Evolutionary conservation across 2,329 filamentous ascomycete genomes (phyloP).

Genomic region (Balansia obtecta): DNA sequence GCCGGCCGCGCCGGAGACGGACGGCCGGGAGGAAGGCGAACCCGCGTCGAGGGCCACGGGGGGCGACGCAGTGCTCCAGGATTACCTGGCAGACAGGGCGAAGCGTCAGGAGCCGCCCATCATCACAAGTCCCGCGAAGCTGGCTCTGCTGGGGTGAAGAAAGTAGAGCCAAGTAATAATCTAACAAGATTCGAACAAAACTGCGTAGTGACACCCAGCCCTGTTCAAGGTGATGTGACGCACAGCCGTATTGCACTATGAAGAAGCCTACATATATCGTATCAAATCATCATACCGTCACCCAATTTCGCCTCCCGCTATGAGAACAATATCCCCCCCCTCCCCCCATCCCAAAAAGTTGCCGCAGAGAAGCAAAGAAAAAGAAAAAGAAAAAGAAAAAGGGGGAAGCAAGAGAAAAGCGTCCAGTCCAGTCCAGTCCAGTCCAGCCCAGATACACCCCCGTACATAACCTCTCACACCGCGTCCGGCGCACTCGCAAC

Average conservation of each 20-base stretch:
- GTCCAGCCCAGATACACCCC: not conserved
- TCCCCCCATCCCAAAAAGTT: not conserved
- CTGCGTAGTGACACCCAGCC: not conserved
- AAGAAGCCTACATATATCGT: not conserved
- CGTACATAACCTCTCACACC: constrained; percentile 1
- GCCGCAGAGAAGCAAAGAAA: too few species aligned
- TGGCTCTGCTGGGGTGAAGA: constrained; percentile 34
- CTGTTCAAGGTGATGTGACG: not conserved
- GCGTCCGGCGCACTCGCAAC: not conserved
- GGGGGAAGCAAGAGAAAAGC: not conserved
- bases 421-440: not conserved
- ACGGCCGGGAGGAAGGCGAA: constrained; percentile 8
- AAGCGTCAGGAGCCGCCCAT: constrained; percentile 35
- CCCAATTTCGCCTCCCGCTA: constrained; percentile 16
- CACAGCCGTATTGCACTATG: not conserved
- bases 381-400: not conserved
- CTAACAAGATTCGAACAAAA: not conserved
- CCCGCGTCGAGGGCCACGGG: constrained; percentile 27
- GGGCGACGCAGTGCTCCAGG: constrained; percentile 38
- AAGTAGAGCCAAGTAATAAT: not conserved
- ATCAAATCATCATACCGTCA: constrained; percentile 6
- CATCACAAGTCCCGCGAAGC: constrained; percentile 34
- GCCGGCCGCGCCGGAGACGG: constrained; percentile 10
- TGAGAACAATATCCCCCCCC: constrained; percentile 9
- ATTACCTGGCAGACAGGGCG: constrained; percentile 33